phyloP scores from a whole-genome alignment of 2,329 filamentous ascomycete species.

The Didymosphaeria variabile region DNA sequence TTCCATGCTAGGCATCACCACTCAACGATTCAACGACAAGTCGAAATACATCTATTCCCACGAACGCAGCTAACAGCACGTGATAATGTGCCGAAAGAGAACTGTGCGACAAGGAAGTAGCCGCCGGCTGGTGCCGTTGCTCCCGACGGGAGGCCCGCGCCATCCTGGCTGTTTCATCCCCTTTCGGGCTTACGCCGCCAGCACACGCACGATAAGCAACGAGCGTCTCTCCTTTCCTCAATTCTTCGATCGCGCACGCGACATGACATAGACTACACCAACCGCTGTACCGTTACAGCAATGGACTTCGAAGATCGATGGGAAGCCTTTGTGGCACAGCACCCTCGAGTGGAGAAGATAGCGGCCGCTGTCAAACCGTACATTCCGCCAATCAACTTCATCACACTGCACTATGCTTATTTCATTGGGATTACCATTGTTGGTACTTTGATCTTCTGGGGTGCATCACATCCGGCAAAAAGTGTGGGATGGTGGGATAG shows the following conservation, averaged over 20 bases:
- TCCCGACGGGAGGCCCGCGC: not conserved
- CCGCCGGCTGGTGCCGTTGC: not conserved
- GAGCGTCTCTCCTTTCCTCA: not conserved
- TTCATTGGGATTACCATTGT: conserved; percentile 28
- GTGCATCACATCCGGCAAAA: conserved; percentile 28
- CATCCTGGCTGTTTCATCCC: conserved; percentile 4
- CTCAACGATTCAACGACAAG: no score
- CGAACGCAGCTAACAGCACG: no score
- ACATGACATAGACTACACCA: not conserved
- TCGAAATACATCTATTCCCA: no score
- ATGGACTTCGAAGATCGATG: conserved; percentile 9
- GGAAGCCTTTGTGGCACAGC: conserved; percentile 10
- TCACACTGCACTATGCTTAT: conserved; percentile 34
- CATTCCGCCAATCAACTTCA: conserved; percentile 33
- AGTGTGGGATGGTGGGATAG: conserved; percentile 36
- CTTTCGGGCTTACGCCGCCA: conserved; percentile 9
- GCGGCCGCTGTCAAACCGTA: conserved; percentile 23
- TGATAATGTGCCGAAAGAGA: no score
- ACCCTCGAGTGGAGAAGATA: conserved; percentile 11
- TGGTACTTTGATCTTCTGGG: conserved; percentile 33
- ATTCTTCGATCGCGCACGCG: conserved; percentile 3
- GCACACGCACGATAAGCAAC: conserved; percentile 11
- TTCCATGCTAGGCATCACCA: no score
- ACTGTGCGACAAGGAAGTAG: conserved; percentile 1
- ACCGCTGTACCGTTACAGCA: conserved; percentile 4